Evolutionary conservation across 371 early-diverging fungal species (phyloP), one percentile per base, ranked within the genome.

Genomic region (Mortierella polycephala): DNA sequence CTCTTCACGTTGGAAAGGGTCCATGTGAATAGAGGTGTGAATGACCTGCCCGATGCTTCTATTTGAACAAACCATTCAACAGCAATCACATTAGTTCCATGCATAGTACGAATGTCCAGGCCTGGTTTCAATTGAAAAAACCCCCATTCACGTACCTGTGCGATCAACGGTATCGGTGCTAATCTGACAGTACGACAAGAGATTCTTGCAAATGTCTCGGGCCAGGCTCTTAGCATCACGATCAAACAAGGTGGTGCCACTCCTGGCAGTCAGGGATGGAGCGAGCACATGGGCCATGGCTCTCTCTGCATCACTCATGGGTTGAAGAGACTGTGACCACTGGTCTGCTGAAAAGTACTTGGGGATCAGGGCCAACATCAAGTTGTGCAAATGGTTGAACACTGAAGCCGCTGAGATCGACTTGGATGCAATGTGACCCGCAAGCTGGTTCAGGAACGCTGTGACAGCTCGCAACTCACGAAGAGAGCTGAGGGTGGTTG

Each of bases 161-260:
- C 67, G 74, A 40, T 64, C 67, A 23, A 56, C 55, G n/a, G 12
- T 67, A 44, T 80, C 82, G 13, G 62, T 83, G 72, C 47, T 77
- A 74, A 57, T 66, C 42, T 81, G 86, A 68, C 80, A 81, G 57
- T 81, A 88, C 10, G 77, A 82, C 68, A 88, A 54, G 20, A 88
- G 63, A 58, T 74, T 83, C 53, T 79, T 74, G 62, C 75, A 82
- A 60, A 70, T 80, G 40, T 80, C 80, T 16, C 70, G 69, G n/a
- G 80, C 66, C 47, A 80, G 56, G 16, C 61, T 70, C 57, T 49
- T 69, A 51, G 81, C 67, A 60, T 80, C 81, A 16, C 81, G 74
- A 54, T 74, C 67, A 50, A 80, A 80, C 54, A 74, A 13, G 5
- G 59, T 74, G 14, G 74, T 74, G 13, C 79, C 70, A n/a, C 55